Base-by-base conservation (phyloP, 805 yeast genomes). In the Starmerella apis region DNA sequence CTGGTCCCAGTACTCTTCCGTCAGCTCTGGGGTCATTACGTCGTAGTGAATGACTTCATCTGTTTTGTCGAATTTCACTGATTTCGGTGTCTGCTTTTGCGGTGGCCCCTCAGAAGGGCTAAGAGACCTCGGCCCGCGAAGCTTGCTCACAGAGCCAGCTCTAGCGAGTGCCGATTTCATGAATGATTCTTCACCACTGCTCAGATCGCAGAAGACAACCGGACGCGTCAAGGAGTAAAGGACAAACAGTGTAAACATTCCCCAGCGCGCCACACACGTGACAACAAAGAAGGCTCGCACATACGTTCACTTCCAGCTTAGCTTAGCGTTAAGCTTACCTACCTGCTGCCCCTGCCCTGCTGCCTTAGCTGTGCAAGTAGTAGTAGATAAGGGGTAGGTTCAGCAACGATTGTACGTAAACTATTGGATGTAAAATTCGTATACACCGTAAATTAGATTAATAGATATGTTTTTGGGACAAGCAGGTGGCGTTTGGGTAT, bases 1-100 rank as follows among this genome's bases (percentile, higher is more conserved):
- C 39, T 51, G 54, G 23, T 48, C 52, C 56, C 55, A 52, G 24
- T 33, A 35, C n/a, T 54, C 59, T 28, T 56, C 56, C 43, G 54
- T 39, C 37, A 56, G 32, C 20, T 56, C 60, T 1, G 62, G 62
- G 8, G 62, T 59, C 28, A 49, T 49, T 18, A 54, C 53, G 8
- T 54, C 55, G 50, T 59, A 60, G 38, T 54, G 57, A 30, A 59
- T 59, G 19, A 60, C 51, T 49, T 60, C 63, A 53, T 60, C 63
- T 13, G 59, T 59, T 19, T 55, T 51, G 53, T 58, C 61, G 38
- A 60, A 60, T 8, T 51, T 59, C n/a, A 60, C 63, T 25, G 58
- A 45, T 43, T 60, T 60, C n/a, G 49, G 30, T 11, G 43, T 36
- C 6, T 53, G 51, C 20, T 43, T 48, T 11, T 47, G 37, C 1